phyloP scores from a whole-genome alignment of 345 rosid genomes.

The Acer negundo region DNA sequence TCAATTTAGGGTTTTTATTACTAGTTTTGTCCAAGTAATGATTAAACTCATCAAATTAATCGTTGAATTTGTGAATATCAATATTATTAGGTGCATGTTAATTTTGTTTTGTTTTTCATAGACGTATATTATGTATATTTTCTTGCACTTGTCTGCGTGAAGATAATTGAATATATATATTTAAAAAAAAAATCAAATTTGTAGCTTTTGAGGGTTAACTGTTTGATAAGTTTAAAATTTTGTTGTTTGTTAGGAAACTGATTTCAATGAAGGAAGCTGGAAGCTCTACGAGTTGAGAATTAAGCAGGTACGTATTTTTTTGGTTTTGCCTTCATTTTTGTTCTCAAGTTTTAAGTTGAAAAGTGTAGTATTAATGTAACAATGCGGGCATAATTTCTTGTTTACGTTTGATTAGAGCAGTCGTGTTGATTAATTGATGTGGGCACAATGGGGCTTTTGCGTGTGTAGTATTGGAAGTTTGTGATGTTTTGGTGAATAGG shows the following conservation, averaged over 20 bases:
- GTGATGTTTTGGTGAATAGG: too few species aligned
- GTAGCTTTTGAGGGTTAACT: slow-evolving; percentile 1
- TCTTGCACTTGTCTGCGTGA: neutral
- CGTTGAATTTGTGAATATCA: neutral
- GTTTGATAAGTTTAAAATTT: neutral
- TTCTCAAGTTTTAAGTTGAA: neutral
- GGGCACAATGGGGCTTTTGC: too few species aligned
- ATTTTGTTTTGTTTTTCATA: too few species aligned
- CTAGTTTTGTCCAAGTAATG: too few species aligned
- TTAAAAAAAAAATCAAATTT: too few species aligned
- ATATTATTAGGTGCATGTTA: neutral
- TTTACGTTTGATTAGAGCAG: neutral
- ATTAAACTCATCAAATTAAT: neutral
- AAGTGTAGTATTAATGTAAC: neutral
- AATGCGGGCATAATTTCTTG: neutral
- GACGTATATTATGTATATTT: neutral
- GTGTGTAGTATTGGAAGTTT: neutral
- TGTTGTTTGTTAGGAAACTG: slow-evolving; percentile 17
- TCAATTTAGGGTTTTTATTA: slow-evolving; percentile 2
- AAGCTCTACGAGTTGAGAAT: slow-evolving; percentile 28
- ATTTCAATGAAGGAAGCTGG: slow-evolving; percentile 24
- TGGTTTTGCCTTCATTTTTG: neutral
- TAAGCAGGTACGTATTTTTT: slow-evolving; percentile 23
- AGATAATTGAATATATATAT: neutral
- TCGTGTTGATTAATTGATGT: neutral